Evolutionary conservation across 495 filamentous ascomycete genomes (phyloP), one percentile per base, ranked within the genome.

Genomic region (Xylaria curta): DNA sequence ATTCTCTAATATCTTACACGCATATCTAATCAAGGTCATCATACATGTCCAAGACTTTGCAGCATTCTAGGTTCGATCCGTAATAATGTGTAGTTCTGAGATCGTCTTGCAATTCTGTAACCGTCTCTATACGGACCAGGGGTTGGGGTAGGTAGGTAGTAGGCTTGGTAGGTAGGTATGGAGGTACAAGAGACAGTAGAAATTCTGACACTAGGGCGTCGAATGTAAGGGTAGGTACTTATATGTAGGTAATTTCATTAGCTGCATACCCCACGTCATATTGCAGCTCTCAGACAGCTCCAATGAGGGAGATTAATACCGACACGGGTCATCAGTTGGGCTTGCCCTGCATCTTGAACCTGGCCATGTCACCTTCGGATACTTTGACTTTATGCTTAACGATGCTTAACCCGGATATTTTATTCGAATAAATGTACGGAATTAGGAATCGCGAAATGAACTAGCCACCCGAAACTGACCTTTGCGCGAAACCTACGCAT

Each of bases 221-320:
- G n/a, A n/a, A n/a, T n/a, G n/a, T n/a, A n/a, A n/a, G n/a, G n/a
- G n/a, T 42, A 42, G 13, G 44, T 47, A 46, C 15, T 12, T 46
- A 47, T 51, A 21, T 21, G 5, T 51, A 51, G 47, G 47, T 24
- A 51, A 26, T n/a, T 24, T 26, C 21, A 6, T 54, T 54, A n/a
- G 67, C 64, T 62, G 65, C 47, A 59, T 44, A 64, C 70, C 71
- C 63, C 76, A 78, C 76, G 76, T 78, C 76, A 78, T 78, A 69
- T 59, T 71, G 76, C 73, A 78, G 75, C 38, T 73, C 33, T 42
- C n/a, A 63, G 13, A 49, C 67, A 21, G 24, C 59, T 76, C 54
- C 36, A 69, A 71, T 54, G 51, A 28, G 51, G 49, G 59, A 38
- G 26, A 17, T 33, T 36, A 60, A 64, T 47, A 70, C 24, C 12